A percentile compares a stretch with the other conserved stretches of the same genome.
phyloP scores from a whole-genome alignment of 495 filamentous ascomycete genomes.

The Trichocladium uniseriatum region DNA sequence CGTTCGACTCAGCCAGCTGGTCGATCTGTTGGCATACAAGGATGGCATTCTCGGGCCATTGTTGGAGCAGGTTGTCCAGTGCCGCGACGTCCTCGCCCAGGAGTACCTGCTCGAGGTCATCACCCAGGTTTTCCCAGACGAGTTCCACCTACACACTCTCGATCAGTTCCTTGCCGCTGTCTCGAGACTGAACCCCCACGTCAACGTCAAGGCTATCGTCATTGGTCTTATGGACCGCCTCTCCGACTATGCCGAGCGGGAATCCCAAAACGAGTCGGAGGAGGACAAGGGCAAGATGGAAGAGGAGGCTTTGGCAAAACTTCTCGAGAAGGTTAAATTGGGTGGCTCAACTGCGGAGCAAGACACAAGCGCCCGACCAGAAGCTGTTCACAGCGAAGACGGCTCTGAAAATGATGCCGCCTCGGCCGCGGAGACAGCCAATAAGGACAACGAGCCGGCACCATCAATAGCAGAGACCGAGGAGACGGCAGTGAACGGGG shows the following conservation, averaged over 20 bases:
- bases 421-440: conserved; percentile 14
- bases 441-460: conserved; percentile 29
- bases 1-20: conserved; percentile 87
- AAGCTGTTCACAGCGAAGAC: conserved; percentile 13
- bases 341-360: conserved; percentile 45
- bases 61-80: conserved; percentile 94
- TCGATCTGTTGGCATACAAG: conserved; percentile 89
- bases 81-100: conserved; percentile 90
- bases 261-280: conserved; percentile 60
- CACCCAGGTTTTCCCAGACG: conserved; percentile 97
- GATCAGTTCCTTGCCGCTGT: conserved; percentile 90
- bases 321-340: conserved; percentile 69
- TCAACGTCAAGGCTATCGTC: conserved; percentile 95
- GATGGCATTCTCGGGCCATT: conserved; percentile 80
- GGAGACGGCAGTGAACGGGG: conserved; percentile 30
- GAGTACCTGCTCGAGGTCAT: conserved; percentile 97
- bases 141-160: conserved; percentile 92
- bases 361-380: conserved; percentile 9
- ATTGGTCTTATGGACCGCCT: conserved; percentile 96
- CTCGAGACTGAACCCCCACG: conserved; percentile 82
- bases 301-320: conserved; percentile 65
- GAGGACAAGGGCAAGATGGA: conserved; percentile 69
- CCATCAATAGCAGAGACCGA: conserved; percentile 37
- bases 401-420: conserved; percentile 12
- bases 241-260: conserved; percentile 82